A percentile compares a stretch with the other conserved stretches of the same genome.
Conservation (phyloP, 345 rosid species). For the Physaria fendleri region DNA sequence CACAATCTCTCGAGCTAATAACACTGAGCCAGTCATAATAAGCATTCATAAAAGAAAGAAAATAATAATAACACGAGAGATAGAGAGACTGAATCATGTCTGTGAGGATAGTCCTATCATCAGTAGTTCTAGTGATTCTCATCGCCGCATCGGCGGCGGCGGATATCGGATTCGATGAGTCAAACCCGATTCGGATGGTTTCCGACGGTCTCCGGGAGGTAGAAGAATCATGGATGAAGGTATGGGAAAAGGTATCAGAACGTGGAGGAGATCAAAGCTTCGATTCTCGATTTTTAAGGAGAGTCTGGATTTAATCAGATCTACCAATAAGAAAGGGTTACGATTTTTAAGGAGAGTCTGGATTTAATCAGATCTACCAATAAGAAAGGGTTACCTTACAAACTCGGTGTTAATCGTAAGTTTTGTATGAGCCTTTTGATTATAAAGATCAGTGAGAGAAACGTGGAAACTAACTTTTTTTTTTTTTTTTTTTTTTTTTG, state of each 20-base stretch:
- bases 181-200: slow-evolving; percentile 61
- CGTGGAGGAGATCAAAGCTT: slow-evolving; percentile 62
- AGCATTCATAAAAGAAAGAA: background rate
- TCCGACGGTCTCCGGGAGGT: slow-evolving; percentile 53
- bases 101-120: slow-evolving; percentile 13
- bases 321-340: slow-evolving; percentile 62
- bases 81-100: slow-evolving; percentile 32
- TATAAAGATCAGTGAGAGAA: too few relatives aligned
- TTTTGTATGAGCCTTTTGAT: background rate
- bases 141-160: slow-evolving; percentile 33
- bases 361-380: slow-evolving; percentile 80
- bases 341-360: slow-evolving; percentile 61
- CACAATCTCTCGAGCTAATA: background rate
- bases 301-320: slow-evolving; percentile 69
- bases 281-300: slow-evolving; percentile 68
- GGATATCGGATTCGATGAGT: slow-evolving; percentile 45
- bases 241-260: slow-evolving; percentile 65
- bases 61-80: background rate
- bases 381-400: slow-evolving; percentile 52
- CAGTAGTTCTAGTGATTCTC: slow-evolving; percentile 32
- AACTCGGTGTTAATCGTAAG: slow-evolving; percentile 71
- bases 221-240: slow-evolving; percentile 47
- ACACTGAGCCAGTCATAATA: background rate
- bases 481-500: slow-evolving; percentile 1
- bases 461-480: background rate